Evolutionary conservation across 139 green algal species (phyloP), one percentile per base, ranked within the genome.

Genomic region (Penium margaritaceum): DNA sequence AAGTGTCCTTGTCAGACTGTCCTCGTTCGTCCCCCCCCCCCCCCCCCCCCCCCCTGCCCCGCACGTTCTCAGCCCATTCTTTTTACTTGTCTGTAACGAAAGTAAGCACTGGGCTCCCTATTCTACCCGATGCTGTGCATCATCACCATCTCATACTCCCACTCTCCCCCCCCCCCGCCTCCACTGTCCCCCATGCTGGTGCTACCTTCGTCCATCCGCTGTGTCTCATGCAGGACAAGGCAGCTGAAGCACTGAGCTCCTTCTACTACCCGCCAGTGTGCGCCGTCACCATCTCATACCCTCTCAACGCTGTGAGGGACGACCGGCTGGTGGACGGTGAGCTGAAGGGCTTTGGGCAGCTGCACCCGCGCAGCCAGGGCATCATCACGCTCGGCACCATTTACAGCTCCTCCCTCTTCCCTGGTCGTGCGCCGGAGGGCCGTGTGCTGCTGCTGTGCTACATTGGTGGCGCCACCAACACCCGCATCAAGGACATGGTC

Each of bases 251-350:
- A 1, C 83, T 98, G 32, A 75, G 75, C 21, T 76, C 63, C 7
- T 92, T 98, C 76, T 92, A 97, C 86, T 98, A 98, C 84, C 94
- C 94, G 0, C 93, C 94, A 3, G 94, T 98, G 55, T 88, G 67
- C 19, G 91, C 94, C 24, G 91, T 97, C n/a, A 96, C 93, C 2
- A 69, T 98, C 12, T 78, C 74, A 14, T 86, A 84, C 82, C 76
- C 70, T 17, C 63, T 85, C 29, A 78, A 70, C 0, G 86, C 90
- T 1, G 70, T 98, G 21, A 78, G 83, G 1, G 75, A 90, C 1
- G 72, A 79, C 41, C 2, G 72, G 14, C 39, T 79, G 33, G 57
- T 58, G 5, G 32, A 73, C 1, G 72, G 72, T 17, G 90, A 97
- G 75, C 84, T 92, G 30, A 78, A 89, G n/a, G 94, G 93, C 60